phyloP scores from a whole-genome alignment of 2,329 filamentous ascomycete species.

The Cytospora piceicola region DNA sequence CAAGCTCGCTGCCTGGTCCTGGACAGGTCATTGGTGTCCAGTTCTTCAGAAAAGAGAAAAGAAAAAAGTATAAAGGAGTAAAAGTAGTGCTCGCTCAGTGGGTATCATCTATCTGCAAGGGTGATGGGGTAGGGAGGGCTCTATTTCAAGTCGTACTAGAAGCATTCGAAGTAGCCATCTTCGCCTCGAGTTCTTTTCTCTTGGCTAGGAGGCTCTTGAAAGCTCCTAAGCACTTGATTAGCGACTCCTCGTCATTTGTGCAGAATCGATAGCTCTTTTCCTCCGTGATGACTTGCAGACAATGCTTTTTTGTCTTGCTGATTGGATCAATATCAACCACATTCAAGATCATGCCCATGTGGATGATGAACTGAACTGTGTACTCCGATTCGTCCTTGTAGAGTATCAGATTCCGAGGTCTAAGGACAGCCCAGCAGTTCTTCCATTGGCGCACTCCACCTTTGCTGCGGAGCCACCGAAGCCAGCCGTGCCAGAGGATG shows the following conservation, averaged over 20 bases:
- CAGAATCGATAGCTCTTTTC: conserved; percentile 83
- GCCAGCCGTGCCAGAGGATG: conserved; percentile 91
- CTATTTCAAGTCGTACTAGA: conserved; percentile 16
- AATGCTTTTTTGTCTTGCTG: conserved; percentile 81
- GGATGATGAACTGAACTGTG: conserved; percentile 79
- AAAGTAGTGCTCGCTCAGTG: conserved; percentile 15
- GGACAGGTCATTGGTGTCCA: conserved; percentile 15
- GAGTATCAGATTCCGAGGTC: conserved; percentile 80
- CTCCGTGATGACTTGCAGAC: conserved; percentile 91
- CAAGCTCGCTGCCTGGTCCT: conserved; percentile 20
- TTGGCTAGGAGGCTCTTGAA: conserved; percentile 85
- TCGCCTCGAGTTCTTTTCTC: conserved; percentile 65
- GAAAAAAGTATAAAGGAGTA: conserved; percentile 23
- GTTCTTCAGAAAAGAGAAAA: conserved; percentile 19
- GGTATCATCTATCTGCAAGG: conserved; percentile 8
- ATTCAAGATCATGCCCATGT: conserved; percentile 79
- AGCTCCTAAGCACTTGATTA: conserved; percentile 84
- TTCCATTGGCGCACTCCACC: conserved; percentile 91
- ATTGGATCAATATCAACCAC: conserved; percentile 91
- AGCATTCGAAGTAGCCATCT: conserved; percentile 40
- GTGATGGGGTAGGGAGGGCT: neutral
- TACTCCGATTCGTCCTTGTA: conserved; percentile 96
- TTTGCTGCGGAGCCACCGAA: conserved; percentile 82
- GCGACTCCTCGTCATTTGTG: conserved; percentile 76
- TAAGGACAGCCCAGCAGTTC: conserved; percentile 88